Evolutionary conservation across 2,329 filamentous ascomycete species (phyloP), one percentile per base, ranked within the genome.

Genomic region (Alternaria longipes): DNA sequence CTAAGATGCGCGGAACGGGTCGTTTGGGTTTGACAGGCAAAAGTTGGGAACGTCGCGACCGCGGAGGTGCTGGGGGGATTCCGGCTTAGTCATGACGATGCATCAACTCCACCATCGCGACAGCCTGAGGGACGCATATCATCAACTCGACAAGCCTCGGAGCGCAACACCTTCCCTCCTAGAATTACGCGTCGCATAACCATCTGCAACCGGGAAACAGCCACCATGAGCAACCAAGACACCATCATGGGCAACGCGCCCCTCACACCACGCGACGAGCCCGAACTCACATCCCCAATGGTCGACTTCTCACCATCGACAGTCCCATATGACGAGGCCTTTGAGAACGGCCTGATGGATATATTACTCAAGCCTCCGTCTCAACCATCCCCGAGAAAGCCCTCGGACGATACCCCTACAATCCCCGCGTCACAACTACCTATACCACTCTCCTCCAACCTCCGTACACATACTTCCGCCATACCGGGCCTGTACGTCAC

Each of bases 401-500:
- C 60, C 8, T 49, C 51, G n/a, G 49, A 57, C 18, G 44, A 58
- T 52, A 42, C 69, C 67, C 73, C 68, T 30, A 67, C 68, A 58
- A 78, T 78, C 41, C 52, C 67, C 24, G 74, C 74, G 20, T 66
- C 71, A 3, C 67, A 73, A 26, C 75, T 84, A 5, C 82, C 82
- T 16, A 72, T 84, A 7, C 75, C 80, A 8, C 70, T 84, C 11
- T 65, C 74, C 46, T 82, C 83, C 22, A 66, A 77, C 1, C 77
- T 81, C 2, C 80, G 82, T 30, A 80, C 77, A 12, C 79, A 80
- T 70, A 66, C 78, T 38, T 80, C 77, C 26, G 74, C 78, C 8
- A 72, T 84, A n/a, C 78, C 81, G 0, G 81, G 81, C 30, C 60
- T 84, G 12, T 73, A 74, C 34, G 77, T 84, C 54, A 84, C 82